phyloP scores from a whole-genome alignment of 1,284 basidiomycete species.

The Cutaneotrichosporon mucoides region DNA sequence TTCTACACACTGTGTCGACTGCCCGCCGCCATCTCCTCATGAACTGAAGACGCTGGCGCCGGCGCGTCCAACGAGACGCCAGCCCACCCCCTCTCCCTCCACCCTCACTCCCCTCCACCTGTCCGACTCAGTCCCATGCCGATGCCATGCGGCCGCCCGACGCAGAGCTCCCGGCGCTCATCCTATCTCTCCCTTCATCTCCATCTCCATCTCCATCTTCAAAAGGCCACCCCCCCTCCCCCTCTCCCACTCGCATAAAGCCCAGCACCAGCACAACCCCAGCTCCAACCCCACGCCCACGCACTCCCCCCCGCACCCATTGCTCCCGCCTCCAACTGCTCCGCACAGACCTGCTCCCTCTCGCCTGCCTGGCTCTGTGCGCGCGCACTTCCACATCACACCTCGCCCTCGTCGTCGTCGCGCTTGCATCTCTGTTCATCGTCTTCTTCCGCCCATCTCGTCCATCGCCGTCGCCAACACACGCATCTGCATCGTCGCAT shows the following conservation, averaged over 20 bases:
- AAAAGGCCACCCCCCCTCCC: too few relatives aligned
- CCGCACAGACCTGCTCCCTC: not conserved
- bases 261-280: not conserved
- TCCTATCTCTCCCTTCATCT: too few relatives aligned
- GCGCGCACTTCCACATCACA: not conserved
- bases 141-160: too few relatives aligned
- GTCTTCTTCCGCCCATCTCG: not conserved
- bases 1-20: too few relatives aligned
- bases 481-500: not conserved
- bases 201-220: too few relatives aligned
- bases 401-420: not conserved
- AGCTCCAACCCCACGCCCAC: not conserved
- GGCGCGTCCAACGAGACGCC: too few relatives aligned
- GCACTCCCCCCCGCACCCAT: not conserved
- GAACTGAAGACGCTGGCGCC: too few relatives aligned
- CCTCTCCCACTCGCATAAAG: not conserved
- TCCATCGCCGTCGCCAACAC: not conserved
- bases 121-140: too few relatives aligned
- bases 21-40: too few relatives aligned
- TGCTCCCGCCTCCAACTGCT: not conserved
- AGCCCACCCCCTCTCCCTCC: too few relatives aligned
- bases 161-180: too few relatives aligned
- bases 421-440: not conserved
- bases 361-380: conserved; percentile 1
- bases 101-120: too few relatives aligned